Conservation (phyloP, 179 eudicot species). For the Silene noctiflora region DNA sequence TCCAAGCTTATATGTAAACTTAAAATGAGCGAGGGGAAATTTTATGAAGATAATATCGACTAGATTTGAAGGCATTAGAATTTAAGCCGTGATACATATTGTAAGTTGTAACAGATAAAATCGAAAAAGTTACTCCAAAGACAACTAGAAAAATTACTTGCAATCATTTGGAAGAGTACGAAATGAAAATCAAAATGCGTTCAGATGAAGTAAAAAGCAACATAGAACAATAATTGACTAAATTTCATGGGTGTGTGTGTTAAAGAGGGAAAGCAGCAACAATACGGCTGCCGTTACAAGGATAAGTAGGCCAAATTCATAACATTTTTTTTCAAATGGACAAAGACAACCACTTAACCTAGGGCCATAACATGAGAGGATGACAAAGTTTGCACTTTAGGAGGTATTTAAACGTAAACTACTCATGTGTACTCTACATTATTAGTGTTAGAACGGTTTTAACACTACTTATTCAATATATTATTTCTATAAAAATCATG, state of each 20-base stretch:
- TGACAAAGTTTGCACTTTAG: neutral
- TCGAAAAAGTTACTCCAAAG: no score
- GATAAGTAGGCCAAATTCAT: slow-evolving; percentile 20
- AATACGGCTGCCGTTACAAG: slow-evolving; percentile 20
- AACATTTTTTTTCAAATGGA: slow-evolving; percentile 16
- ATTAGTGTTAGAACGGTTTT: no score
- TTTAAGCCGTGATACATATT: no score
- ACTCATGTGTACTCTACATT: no score
- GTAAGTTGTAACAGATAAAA: no score
- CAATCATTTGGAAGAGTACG: neutral
- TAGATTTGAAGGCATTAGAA: no score
- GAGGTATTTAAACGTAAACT: neutral
- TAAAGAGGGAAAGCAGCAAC: slow-evolving; percentile 17
- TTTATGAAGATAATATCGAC: no score
- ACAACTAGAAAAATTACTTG: no score
- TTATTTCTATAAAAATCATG: no score
- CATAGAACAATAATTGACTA: neutral
- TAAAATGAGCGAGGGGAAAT: no score
- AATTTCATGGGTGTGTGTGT: slow-evolving; percentile 6
- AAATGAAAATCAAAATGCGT: neutral
- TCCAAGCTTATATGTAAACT: no score
- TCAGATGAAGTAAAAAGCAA: neutral
- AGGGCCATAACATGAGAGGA: slow-evolving; percentile 12
- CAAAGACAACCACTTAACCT: slow-evolving; percentile 28
- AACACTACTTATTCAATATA: no score